phyloP scores from a whole-genome alignment of 1,284 basidiomycete species.

The Pseudomicrostroma phylloplanum region DNA sequence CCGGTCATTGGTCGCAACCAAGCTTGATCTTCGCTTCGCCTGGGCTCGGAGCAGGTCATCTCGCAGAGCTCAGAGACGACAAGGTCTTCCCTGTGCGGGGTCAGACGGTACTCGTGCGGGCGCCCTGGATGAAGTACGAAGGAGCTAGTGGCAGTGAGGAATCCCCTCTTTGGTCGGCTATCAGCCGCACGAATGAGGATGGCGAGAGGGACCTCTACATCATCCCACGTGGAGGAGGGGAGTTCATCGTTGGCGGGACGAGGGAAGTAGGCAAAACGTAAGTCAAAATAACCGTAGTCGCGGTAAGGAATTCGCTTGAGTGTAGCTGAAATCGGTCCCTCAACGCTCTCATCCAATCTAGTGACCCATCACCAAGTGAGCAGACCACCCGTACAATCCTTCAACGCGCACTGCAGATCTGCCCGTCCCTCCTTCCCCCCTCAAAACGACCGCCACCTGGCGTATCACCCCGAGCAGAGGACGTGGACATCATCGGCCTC shows the following conservation, averaged over 20 bases:
- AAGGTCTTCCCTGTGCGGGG: constrained; percentile 30
- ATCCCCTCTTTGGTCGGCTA: constrained; percentile 16
- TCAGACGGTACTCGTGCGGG: constrained; percentile 34
- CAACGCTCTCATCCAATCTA: neutral
- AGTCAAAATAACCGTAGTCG: too few species aligned
- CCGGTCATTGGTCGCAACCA: neutral
- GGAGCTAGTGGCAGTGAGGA: neutral
- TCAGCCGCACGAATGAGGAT: constrained; percentile 20
- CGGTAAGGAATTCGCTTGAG: too few species aligned
- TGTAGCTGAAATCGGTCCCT: too few species aligned
- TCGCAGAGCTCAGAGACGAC: constrained; percentile 23
- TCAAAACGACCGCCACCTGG: neutral
- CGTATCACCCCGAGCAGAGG: constrained; percentile 12
- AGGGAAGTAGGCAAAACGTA: constrained; percentile 18
- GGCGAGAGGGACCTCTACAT: constrained; percentile 30
- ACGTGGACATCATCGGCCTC: constrained; percentile 25
- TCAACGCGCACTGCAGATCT: constrained; percentile 20
- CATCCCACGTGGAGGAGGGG: constrained; percentile 37
- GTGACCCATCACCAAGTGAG: constrained; percentile 16
- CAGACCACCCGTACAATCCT: constrained; percentile 34
- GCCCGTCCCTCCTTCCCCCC: constrained; percentile 21
- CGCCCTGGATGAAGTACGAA: constrained; percentile 30
- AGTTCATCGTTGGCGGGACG: constrained; percentile 38
- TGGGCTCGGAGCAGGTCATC: constrained; percentile 27
- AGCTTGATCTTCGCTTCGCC: constrained; percentile 23